These are phyloP conservation scores for sorghum (Sorghum bicolor) DNA, from an alignment of 176 grass and related monocot species.

Conservation along the genomic window Sorghum_bicolor_NCBIv3 NC_012872.2:66847501-66848000, in stretches of 20 bases:
- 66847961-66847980: constrained; percentile 4
- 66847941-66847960: neutral
- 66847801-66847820: neutral
- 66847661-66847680: constrained; percentile 5
- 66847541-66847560: constrained; percentile 12
- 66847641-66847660: constrained; percentile 57
- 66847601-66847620: constrained; percentile 66
- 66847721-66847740: neutral
- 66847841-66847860: neutral
- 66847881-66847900: neutral
- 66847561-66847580: constrained; percentile 48
- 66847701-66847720: neutral
- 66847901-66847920: neutral
- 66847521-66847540: constrained; percentile 19
- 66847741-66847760: neutral
- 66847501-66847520: constrained; percentile 35
- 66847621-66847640: constrained; percentile 37
- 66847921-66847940: neutral
- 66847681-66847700: neutral
- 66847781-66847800: neutral
- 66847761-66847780: neutral
- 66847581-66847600: constrained; percentile 82
- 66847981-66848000: constrained; percentile 3
- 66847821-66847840: neutral
- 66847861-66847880: neutral